phyloP scores from a whole-genome alignment of 2,329 filamentous ascomycete species.

The Phialocephala sp. region DNA sequence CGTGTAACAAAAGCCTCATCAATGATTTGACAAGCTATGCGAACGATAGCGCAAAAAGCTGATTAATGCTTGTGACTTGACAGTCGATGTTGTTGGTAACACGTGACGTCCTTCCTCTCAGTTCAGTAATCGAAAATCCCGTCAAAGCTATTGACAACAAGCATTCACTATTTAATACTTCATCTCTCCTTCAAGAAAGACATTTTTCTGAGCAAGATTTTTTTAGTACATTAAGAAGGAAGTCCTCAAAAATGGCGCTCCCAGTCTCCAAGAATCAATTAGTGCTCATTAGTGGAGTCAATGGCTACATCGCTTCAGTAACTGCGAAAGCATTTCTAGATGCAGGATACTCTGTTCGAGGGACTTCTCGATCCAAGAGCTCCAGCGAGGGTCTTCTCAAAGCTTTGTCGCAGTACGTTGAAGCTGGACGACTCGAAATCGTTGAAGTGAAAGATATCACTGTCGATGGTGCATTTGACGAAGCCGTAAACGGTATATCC shows the following conservation, averaged over 20 bases:
- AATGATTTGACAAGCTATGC: not conserved
- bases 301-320: conserved; percentile 3
- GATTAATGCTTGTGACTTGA: not conserved
- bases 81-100: not conserved
- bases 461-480: conserved; percentile 1
- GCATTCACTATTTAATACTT: not conserved
- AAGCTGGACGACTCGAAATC: not conserved
- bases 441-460: conserved; percentile 4
- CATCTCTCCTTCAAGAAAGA: not conserved
- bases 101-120: not conserved
- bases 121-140: not conserved
- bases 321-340: conserved; percentile 1
- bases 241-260: not conserved
- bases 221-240: not conserved
- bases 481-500: not conserved
- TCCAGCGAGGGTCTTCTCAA: not conserved
- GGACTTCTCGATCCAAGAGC: not conserved
- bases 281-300: not conserved
- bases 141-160: not conserved
- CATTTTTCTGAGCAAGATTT: not conserved
- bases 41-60: not conserved
- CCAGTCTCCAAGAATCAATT: not conserved
- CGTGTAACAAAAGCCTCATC: not conserved
- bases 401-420: not conserved
- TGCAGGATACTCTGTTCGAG: conserved; percentile 1